Evolutionary conservation across 257 asterid species (phyloP).

Genomic region (Orobanche coerulescens): DNA sequence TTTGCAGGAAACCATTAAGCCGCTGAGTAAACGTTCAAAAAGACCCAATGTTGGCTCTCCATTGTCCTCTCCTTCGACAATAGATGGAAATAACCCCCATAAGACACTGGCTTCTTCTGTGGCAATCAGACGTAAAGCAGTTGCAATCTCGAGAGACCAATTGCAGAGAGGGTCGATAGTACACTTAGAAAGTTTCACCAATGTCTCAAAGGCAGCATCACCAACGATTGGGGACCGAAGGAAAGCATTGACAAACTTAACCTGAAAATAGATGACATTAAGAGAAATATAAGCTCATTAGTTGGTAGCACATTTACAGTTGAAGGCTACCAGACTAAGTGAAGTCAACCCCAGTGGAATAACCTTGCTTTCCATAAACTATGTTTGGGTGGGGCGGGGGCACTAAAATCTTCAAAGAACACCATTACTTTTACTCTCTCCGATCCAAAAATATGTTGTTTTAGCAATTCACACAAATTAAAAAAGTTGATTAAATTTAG

Average conservation of each 20-base stretch:
- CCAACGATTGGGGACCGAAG: constrained; percentile 77
- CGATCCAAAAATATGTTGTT: no score
- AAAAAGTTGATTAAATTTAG: no score
- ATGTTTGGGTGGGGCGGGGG: neutral
- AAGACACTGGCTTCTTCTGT: constrained; percentile 52
- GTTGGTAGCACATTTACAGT: neutral
- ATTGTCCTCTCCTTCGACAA: constrained; percentile 47
- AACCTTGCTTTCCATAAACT: neutral
- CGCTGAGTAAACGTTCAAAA: constrained; percentile 74
- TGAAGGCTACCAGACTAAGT: constrained; percentile 7
- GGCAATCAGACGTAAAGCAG: constrained; percentile 70
- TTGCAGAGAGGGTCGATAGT: constrained; percentile 78
- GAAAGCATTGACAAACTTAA: constrained; percentile 64
- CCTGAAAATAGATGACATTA: constrained; percentile 37
- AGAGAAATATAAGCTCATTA: constrained; percentile 9
- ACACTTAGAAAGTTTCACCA: constrained; percentile 84
- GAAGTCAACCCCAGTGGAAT: constrained; percentile 1
- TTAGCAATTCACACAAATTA: constrained; percentile 14
- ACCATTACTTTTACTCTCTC: no score
- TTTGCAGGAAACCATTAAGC: constrained; percentile 77
- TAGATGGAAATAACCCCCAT: constrained; percentile 62
- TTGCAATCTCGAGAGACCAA: constrained; percentile 95
- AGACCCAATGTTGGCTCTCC: constrained; percentile 61
- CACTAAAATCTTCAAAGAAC: no score
- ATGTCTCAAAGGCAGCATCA: constrained; percentile 78